Percentiles rank a stretch among this genome's conserved stretches.
Evolutionary conservation across 179 eudicot genomes (phyloP).

Genomic region (Spinacia oleracea): DNA sequence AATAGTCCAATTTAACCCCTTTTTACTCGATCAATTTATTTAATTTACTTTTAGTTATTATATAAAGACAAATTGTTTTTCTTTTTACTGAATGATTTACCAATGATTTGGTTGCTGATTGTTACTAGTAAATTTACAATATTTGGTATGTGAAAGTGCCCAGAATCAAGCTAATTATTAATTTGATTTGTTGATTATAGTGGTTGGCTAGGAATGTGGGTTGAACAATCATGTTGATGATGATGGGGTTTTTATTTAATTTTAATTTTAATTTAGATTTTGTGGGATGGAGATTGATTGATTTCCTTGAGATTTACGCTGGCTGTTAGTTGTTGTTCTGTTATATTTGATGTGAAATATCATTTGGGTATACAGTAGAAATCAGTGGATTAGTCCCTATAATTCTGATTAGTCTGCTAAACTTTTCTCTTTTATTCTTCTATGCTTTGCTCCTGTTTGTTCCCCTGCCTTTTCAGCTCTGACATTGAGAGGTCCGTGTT

Average conservation of each 20-base stretch:
- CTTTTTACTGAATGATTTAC: conserved; percentile 13
- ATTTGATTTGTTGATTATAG: conserved; percentile 21
- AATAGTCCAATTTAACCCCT: conserved; percentile 19
- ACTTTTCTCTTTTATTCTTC: not conserved
- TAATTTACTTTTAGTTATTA: too few species aligned
- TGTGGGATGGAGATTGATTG: conserved; percentile 8
- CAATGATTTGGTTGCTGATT: conserved; percentile 23
- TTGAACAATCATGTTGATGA: conserved; percentile 16
- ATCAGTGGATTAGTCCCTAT: conserved; percentile 32
- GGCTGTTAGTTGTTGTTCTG: conserved; percentile 19
- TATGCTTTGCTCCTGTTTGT: conserved; percentile 17
- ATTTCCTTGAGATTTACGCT: conserved; percentile 29
- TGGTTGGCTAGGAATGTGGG: conserved; percentile 27
- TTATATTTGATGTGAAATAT: conserved; percentile 30
- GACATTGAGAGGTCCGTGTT: conserved; percentile 19
- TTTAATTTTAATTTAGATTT: not conserved
- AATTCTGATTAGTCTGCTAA: conserved; percentile 20
- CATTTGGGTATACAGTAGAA: conserved; percentile 27
- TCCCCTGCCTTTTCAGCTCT: conserved; percentile 8
- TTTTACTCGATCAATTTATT: not conserved
- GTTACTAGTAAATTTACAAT: conserved; percentile 1
- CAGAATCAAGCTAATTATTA: conserved; percentile 19
- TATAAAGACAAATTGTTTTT: not conserved
- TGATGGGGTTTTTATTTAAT: not conserved
- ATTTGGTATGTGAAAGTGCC: conserved; percentile 18